Evolutionary conservation across 2,329 filamentous ascomycete genomes (phyloP), one percentile per base, ranked within the genome.

Genomic region (Arthroderma uncinatum): DNA sequence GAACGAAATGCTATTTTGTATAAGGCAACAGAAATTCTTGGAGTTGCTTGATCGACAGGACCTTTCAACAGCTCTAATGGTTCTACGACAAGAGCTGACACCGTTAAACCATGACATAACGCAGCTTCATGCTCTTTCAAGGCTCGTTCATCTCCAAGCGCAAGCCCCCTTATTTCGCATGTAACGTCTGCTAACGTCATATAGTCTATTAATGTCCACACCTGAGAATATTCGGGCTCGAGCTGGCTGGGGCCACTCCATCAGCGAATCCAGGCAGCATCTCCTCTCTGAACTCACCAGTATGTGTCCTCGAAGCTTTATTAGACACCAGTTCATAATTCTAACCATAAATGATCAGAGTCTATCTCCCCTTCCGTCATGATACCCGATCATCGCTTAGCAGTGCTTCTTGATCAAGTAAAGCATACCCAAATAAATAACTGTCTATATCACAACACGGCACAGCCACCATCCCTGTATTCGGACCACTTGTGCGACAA

Each of bases 281-380:
- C 74, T 97, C 2, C 79, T 97, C 19, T 89, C 87, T 0, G 83
- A 93, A 59, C 75, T 97, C 34, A 95, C 91, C 23, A 89, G 87
- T 93, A 76, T 73, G 82, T 73, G 44, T 58, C 8, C 36, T 36
- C 12, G 8, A 47, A 33, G 4, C 14, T 6, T 53, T 39, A 14
- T 34, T n/a, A 9, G 19, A 7, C 6, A 42, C 7, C 4, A 23
- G 52, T 55, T n/a, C 16, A 14, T 14, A 14, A 34, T 62, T 55
- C 59, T 61, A 68, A 56, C 69, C 40, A 14, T 59, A 6, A 16
- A 12, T 25, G 42, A 59, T 16, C 64, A 92, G 87, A 80, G 76
- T 95, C 83, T 57, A 95, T 98, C 69, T 95, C 93, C 1, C 92
- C 93, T 0, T 93, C 90, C 2, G 88, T 95, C 47, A 97, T 98